These are phyloP conservation scores for Dactylorhiza incarnata DNA, from an alignment of 106 monocot species.

Conservation along the genomic window DNA sequence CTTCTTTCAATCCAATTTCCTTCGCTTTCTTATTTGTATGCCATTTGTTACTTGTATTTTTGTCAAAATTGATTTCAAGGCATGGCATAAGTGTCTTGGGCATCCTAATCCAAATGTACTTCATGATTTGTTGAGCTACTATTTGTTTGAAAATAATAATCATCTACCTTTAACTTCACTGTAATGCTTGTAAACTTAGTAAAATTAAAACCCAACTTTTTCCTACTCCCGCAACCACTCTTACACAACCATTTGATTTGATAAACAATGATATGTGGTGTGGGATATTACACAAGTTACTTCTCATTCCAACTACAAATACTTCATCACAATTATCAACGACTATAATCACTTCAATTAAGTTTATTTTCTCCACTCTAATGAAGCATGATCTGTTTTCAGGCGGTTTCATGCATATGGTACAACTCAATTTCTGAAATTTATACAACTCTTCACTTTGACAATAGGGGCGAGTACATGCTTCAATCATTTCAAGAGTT, in stretches of 20 bases:
- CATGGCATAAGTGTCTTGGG: conserved; percentile 1
- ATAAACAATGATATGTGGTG: conserved; percentile 12
- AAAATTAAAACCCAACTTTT: conserved; percentile 15
- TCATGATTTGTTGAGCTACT: conserved; percentile 6
- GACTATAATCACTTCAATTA: background rate
- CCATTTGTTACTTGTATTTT: background rate
- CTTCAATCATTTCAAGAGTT: background rate
- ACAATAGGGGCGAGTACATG: conserved; percentile 6
- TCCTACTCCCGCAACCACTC: background rate
- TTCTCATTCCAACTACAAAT: conserved; percentile 16
- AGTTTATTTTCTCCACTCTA: background rate
- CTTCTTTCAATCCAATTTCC: conserved; percentile 2
- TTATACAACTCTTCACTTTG: conserved; percentile 9
- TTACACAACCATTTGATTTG: background rate
- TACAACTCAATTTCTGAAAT: conserved; percentile 3
- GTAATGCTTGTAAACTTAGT: conserved; percentile 9
- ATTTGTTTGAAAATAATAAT: conserved; percentile 15
- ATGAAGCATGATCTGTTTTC: background rate
- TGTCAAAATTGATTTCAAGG: background rate
- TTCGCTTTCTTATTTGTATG: background rate
- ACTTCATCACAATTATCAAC: conserved; percentile 8
- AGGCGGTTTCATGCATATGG: background rate
- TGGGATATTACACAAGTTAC: background rate
- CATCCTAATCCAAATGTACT: conserved; percentile 11
- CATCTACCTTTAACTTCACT: conserved; percentile 3